These are phyloP conservation scores for Penicillium corylophilum DNA, from an alignment of 2,329 filamentous ascomycete genomes.

Conservation along the genomic window DNA sequence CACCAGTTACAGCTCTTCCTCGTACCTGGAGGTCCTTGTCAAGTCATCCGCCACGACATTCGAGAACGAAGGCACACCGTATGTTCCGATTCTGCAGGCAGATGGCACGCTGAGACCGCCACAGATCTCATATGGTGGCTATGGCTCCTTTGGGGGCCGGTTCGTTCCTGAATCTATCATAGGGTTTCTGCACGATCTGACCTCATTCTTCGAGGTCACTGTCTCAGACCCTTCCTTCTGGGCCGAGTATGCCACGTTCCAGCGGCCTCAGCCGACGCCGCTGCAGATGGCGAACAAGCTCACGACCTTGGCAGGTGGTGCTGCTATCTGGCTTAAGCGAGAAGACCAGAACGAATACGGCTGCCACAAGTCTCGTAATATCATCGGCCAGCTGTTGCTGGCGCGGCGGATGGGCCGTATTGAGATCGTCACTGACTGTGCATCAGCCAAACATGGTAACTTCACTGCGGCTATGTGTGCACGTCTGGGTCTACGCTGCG, in stretches of 20 bases:
- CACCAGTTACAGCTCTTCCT: slow-evolving; percentile 12
- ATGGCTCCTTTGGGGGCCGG: slow-evolving; percentile 27
- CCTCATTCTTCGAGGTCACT: slow-evolving; percentile 24
- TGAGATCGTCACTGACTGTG: slow-evolving; percentile 27
- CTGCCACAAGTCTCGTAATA: slow-evolving; percentile 25
- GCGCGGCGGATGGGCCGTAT: slow-evolving; percentile 22
- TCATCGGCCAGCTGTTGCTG: slow-evolving; percentile 23
- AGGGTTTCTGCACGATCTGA: slow-evolving; percentile 25
- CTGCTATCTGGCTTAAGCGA: slow-evolving; percentile 28
- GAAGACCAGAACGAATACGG: slow-evolving; percentile 26
- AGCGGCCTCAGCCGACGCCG: slow-evolving; percentile 17
- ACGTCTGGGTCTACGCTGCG: slow-evolving; percentile 20
- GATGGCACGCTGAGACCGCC: slow-evolving; percentile 22
- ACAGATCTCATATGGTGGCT: slow-evolving; percentile 22
- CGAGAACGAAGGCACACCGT: slow-evolving; percentile 14
- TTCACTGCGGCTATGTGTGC: slow-evolving; percentile 25
- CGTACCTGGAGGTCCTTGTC: slow-evolving; percentile 3
- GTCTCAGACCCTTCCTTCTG: slow-evolving; percentile 28
- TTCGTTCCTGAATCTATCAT: slow-evolving; percentile 31
- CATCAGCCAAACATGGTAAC: slow-evolving; percentile 25
- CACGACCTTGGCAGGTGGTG: slow-evolving; percentile 17
- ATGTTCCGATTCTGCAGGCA: slow-evolving; percentile 22
- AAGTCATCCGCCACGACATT: slow-evolving; percentile 6
- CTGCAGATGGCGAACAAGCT: slow-evolving; percentile 20
- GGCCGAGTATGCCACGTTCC: slow-evolving; percentile 24